phyloP scores from a whole-genome alignment of 192 early-diverging fungal species.

The Pilobolus umbonatus region DNA sequence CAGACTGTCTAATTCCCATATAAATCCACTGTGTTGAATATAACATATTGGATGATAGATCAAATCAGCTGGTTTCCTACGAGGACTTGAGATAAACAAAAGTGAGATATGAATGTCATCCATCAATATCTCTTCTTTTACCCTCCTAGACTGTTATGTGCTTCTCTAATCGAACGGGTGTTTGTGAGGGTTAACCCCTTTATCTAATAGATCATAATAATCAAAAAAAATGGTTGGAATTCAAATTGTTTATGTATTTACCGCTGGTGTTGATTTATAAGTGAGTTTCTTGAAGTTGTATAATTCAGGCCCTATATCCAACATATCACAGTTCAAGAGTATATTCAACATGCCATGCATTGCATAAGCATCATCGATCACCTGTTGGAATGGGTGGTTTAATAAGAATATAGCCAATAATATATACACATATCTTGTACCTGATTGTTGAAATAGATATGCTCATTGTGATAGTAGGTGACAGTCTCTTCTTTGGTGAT shows the following conservation, averaged over 20 bases:
- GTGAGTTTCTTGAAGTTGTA: constrained; percentile 57
- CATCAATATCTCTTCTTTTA: constrained; percentile 10
- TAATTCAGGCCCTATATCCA: constrained; percentile 56
- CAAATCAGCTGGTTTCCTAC: constrained; percentile 29
- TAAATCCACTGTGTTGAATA: constrained; percentile 46
- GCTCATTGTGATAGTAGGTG: too few species aligned
- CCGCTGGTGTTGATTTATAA: constrained; percentile 49
- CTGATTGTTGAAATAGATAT: constrained; percentile 36
- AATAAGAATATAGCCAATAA: not conserved
- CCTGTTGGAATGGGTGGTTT: not conserved
- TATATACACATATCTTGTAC: constrained; percentile 5
- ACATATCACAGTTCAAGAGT: constrained; percentile 47
- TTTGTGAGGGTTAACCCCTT: constrained; percentile 11
- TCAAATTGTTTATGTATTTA: constrained; percentile 8
- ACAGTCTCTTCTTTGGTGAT: constrained; percentile 3
- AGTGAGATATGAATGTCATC: too few species aligned
- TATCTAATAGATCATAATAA: constrained; percentile 3
- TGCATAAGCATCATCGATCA: constrained; percentile 57
- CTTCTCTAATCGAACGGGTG: constrained; percentile 38
- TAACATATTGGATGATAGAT: constrained; percentile 62
- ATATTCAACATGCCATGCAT: constrained; percentile 66
- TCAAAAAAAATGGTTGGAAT: constrained; percentile 1
- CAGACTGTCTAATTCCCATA: constrained; percentile 68
- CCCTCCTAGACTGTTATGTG: constrained; percentile 56
- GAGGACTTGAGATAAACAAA: too few species aligned